phyloP scores from a whole-genome alignment of 805 yeast species.

The Kuraishia ogatae region DNA sequence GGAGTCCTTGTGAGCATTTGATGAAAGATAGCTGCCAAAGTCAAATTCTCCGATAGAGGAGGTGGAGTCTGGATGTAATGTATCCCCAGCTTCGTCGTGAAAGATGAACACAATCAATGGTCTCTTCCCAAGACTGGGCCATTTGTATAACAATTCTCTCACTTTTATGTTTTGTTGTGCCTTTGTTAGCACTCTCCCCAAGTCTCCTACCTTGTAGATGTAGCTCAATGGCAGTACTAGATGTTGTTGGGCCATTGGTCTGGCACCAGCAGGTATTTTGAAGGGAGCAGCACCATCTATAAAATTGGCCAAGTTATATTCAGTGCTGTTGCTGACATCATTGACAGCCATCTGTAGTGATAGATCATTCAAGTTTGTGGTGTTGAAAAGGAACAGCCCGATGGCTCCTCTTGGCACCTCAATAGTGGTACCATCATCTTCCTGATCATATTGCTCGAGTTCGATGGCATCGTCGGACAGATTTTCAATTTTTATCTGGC shows the following conservation, averaged over 20 bases:
- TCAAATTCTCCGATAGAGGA: neutral
- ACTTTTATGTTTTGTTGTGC: constrained; percentile 1
- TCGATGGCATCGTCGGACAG: neutral
- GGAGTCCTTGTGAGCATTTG: neutral
- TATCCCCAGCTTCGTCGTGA: constrained; percentile 8
- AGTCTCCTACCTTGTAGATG: neutral
- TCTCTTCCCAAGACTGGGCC: constrained; percentile 16
- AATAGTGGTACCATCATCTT: constrained; percentile 7
- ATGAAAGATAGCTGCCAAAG: neutral
- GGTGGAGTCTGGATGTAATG: neutral
- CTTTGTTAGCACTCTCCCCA: constrained; percentile 5
- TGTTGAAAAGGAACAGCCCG: constrained; percentile 30
- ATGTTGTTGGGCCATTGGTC: constrained; percentile 27
- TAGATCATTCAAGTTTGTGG: constrained; percentile 9
- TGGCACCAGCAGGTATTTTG: constrained; percentile 23
- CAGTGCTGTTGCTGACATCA: neutral
- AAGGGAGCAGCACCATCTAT: constrained; percentile 29
- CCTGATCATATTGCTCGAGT: neutral
- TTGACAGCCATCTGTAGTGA: neutral
- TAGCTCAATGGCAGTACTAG: constrained; percentile 27
- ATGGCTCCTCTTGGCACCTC: constrained; percentile 25
- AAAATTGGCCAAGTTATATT: constrained; percentile 4
- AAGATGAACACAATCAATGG: constrained; percentile 32
- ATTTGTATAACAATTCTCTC: constrained; percentile 14
- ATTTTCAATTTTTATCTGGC: neutral